Conservation (phyloP, 495 filamentous ascomycete genomes). For the Penicillium psychrofluorescens region DNA sequence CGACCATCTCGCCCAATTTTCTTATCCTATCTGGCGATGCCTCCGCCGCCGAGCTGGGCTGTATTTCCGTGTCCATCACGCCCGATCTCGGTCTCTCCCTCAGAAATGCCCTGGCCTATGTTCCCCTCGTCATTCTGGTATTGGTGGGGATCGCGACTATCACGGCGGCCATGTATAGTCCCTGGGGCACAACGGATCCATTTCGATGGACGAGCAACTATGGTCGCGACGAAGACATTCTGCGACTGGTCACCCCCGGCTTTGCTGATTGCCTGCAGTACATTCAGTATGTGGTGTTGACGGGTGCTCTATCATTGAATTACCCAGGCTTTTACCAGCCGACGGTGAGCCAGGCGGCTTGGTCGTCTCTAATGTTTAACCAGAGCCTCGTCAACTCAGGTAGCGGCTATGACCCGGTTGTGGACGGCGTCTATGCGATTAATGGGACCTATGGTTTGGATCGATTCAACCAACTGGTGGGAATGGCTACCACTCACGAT, state of each 20-base stretch:
- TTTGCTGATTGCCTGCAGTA: constrained; percentile 98
- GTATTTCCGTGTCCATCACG: constrained; percentile 72
- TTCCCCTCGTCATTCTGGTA: constrained; percentile 71
- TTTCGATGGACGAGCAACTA: constrained; percentile 96
- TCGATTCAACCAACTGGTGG: constrained; percentile 72
- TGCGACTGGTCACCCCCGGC: constrained; percentile 88
- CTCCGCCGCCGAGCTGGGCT: constrained; percentile 57
- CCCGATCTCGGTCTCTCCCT: constrained; percentile 64
- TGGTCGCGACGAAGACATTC: constrained; percentile 84
- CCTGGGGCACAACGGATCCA: constrained; percentile 83
- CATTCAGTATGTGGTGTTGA: constrained; percentile 85
- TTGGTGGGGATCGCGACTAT: constrained; percentile 75
- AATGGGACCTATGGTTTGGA: constrained; percentile 72
- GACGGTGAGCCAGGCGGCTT: constrained; percentile 74
- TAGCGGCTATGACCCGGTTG: constrained; percentile 52
- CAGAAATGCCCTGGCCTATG: constrained; percentile 61
- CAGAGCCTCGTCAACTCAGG: constrained; percentile 72
- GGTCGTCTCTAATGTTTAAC: constrained; percentile 91
- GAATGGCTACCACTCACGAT: constrained; percentile 66
- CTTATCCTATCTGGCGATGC: constrained; percentile 66
- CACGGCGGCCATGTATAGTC: constrained; percentile 78
- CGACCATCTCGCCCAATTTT: constrained; percentile 66
- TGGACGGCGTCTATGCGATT: constrained; percentile 76
- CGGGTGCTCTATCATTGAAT: constrained; percentile 74
- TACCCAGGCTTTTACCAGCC: constrained; percentile 96